Evolutionary conservation across 495 filamentous ascomycete species (phyloP), one percentile per base, ranked within the genome.

Genomic region (Xylaria acuta): DNA sequence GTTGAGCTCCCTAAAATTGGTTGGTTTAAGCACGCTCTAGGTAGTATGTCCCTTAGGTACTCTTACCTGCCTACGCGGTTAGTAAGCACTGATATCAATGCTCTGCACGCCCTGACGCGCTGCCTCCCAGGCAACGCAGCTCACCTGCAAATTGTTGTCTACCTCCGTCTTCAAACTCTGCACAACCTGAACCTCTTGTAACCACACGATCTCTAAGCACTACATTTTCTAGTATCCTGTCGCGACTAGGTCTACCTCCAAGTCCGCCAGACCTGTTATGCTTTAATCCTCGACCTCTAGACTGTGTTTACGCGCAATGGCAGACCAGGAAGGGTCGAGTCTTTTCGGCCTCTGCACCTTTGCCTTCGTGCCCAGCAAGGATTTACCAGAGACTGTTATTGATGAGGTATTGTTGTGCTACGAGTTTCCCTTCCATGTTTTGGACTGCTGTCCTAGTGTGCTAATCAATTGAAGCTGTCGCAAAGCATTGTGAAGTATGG

Each of bases 401-500:
- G 60, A 73, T n/a, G 80, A 85, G 75, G 88, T 90, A 82, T 43
- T 40, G 22, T 47, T 56, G 3, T 38, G 2, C 34, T 25, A 38
- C 47, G 1, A 5, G 18, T 25, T n/a, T 27, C 3, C 22, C 16
- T 38, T 3, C 51, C 11, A 11, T 58, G n/a, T 34, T 36, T 25
- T 54, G 32, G 14, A 25, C 16, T 34, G 14, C 38, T 58, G 3
- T 27, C 62, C 22, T 43, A 30, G 25, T 20, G 3, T 83, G 76
- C 74, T 85, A 80, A 71, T 49, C 78, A 80, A 74, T 79, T 79
- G 43, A 81, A 91, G 81, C 80, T 85, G 25, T 77, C 80, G 7
- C 68, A 75, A 18, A 72, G 83, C 20, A 84, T 92, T n/a, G 73
- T 80, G 79, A 63, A 86, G 79, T 82, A 90, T 82, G 90, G 88